Percentiles rank a stretch among this genome's conserved stretches.
phyloP scores from a whole-genome alignment of 2,329 filamentous ascomycete species.

The Phoma sp. region DNA sequence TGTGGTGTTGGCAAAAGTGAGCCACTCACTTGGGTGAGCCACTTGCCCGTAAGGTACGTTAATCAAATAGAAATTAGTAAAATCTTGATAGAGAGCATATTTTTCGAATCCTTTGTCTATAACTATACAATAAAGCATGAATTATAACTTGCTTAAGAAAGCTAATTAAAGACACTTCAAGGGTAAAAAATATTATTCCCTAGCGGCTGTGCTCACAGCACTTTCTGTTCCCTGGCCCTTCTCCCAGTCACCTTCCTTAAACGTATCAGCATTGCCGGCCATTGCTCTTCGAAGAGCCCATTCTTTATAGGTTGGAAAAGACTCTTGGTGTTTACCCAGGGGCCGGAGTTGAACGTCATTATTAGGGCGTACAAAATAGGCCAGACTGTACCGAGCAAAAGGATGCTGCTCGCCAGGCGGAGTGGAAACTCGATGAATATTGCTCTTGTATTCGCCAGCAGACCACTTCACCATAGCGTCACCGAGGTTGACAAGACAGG shows the following conservation, averaged over 20 bases:
- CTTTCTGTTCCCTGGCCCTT: slow-evolving; percentile 42
- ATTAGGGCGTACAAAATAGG: slow-evolving; percentile 61
- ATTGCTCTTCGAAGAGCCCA: slow-evolving; percentile 52
- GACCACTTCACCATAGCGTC: slow-evolving; percentile 56
- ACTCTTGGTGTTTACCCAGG: too few species aligned
- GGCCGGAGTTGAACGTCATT: slow-evolving; percentile 31
- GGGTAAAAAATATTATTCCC: too few species aligned
- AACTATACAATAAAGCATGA: too few species aligned
- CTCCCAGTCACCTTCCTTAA: slow-evolving; percentile 32
- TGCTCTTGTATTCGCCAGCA: slow-evolving; percentile 49
- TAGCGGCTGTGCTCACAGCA: background rate
- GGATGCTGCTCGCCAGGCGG: slow-evolving; percentile 55
- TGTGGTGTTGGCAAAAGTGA: too few species aligned
- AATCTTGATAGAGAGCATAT: too few species aligned
- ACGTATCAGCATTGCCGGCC: slow-evolving; percentile 35
- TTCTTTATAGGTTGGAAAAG: slow-evolving; percentile 49
- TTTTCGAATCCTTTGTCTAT: too few species aligned
- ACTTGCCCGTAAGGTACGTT: too few species aligned
- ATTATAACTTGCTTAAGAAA: too few species aligned
- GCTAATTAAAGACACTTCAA: too few species aligned
- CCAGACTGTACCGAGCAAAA: slow-evolving; percentile 55
- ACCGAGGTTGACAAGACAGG: slow-evolving; percentile 57
- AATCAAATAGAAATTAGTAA: too few species aligned
- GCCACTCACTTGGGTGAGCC: too few species aligned
- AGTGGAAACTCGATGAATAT: slow-evolving; percentile 58